phyloP scores from a whole-genome alignment of 176 grass and related monocot genomes.

The Musa itinerans region DNA sequence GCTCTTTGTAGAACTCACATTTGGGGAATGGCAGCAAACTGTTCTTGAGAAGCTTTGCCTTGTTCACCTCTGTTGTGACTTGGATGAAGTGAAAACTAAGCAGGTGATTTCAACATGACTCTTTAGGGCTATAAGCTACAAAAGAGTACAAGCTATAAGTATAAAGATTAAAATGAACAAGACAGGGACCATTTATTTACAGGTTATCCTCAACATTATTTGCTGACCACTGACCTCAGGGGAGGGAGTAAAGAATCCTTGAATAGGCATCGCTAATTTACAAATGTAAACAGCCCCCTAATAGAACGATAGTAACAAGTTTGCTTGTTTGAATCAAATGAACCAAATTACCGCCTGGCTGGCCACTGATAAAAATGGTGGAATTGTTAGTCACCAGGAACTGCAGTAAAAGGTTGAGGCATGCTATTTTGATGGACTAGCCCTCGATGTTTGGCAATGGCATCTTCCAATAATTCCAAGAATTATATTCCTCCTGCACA shows the following conservation, averaged over 20 bases:
- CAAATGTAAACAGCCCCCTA: neutral
- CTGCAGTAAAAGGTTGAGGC: neutral
- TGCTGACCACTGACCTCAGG: neutral
- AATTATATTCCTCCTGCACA: conserved; percentile 70
- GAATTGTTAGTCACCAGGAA: neutral
- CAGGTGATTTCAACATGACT: too few relatives aligned
- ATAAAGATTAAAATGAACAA: neutral
- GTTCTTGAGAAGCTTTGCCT: too few relatives aligned
- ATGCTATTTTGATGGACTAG: conserved; percentile 18
- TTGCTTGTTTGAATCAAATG: neutral
- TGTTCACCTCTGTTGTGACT: too few relatives aligned
- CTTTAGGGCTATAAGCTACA: too few relatives aligned
- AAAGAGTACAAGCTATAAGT: neutral
- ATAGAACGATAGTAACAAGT: neutral
- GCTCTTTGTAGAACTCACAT: too few relatives aligned
- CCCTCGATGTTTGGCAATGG: conserved; percentile 44
- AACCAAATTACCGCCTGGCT: neutral
- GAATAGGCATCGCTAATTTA: neutral
- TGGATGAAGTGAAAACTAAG: too few relatives aligned
- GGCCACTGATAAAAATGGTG: too few relatives aligned
- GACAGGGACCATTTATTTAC: neutral
- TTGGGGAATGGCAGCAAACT: too few relatives aligned
- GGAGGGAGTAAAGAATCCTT: neutral
- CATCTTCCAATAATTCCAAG: conserved; percentile 79
- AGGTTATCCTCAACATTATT: neutral